Evolutionary conservation across 164 flowering plant genomes (phyloP), one percentile per base, ranked within the genome.

Genomic region (Nelumbo lutea): DNA sequence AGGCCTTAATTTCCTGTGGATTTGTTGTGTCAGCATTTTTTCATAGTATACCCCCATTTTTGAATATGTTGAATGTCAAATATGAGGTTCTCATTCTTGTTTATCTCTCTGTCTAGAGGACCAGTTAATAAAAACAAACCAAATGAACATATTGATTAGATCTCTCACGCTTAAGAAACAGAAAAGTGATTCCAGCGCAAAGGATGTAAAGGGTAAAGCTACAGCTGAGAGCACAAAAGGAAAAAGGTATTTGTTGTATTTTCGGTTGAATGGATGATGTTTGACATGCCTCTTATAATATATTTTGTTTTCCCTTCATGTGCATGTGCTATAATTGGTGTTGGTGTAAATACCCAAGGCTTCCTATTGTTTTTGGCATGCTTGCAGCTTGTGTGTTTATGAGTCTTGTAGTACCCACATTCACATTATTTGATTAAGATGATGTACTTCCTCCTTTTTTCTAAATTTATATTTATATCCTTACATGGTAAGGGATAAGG

Each of bases 91-190:
- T 59, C 39, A 50, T 42, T 45, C 46, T 59, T 46, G 51, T 42
- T n/a, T 51, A 44, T 67, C n/a, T 63, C 8, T 72, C 5, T 68
- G 58, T 79, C 59, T 88, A 91, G 98, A 78, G 69, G 83, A 73
- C n/a, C 97, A 95, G 79, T 51, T 79, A 61, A 89, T 95, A 73
- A 84, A 77, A 81, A 95, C 98, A 52, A 83, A 95, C 80, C 90
- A 85, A 70, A 82, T 77, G 27, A 95, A 95, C 85, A 95, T 95
- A 81, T 65, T 95, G 79, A 90, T 95, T 62, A 85, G 98, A 76
- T 85, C 96, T 63, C 95, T 95, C 46, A 79, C 79, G 43, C 77
- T 87, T 42, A 87, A 84, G 73, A 88, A 86, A 61, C 86, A 85
- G 61, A 87, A 77, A 76, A 77, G 70, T 59, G 89, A 83, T 65